Evolutionary conservation across 139 green algal genomes (phyloP).

Genomic region (Marvania coccoides): DNA sequence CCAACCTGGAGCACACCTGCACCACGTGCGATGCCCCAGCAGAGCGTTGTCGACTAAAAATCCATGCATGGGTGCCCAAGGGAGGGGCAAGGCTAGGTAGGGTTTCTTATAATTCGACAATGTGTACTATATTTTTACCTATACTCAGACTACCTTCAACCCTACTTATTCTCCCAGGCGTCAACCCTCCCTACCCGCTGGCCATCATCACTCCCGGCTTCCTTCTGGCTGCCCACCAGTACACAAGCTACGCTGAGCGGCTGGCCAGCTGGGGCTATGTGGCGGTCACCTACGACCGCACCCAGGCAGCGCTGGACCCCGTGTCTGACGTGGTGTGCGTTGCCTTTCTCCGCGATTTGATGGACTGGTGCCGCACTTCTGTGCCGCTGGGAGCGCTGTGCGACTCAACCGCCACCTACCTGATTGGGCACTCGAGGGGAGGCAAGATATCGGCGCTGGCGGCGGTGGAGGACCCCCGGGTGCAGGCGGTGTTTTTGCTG

Average conservation of each 20-base stretch:
- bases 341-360: slow-evolving; percentile 47
- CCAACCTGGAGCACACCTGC: slow-evolving; percentile 71
- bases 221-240: slow-evolving; percentile 58
- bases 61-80: slow-evolving; percentile 61
- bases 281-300: slow-evolving; percentile 48
- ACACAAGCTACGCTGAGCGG: slow-evolving; percentile 49
- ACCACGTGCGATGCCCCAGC: slow-evolving; percentile 57
- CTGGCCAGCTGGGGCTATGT: slow-evolving; percentile 43
- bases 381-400: slow-evolving; percentile 47
- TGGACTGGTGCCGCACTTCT: slow-evolving; percentile 58
- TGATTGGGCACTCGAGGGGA: slow-evolving; percentile 57
- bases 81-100: slow-evolving; percentile 9
- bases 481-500: slow-evolving; percentile 65
- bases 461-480: slow-evolving; percentile 49
- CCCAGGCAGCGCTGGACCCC: slow-evolving; percentile 48
- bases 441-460: slow-evolving; percentile 76
- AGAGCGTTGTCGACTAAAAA: slow-evolving; percentile 52
- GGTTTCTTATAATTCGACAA: background rate
- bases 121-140: background rate
- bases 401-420: slow-evolving; percentile 34
- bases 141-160: background rate
- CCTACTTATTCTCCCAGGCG: background rate
- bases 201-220: slow-evolving; percentile 81
- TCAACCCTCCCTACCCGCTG: slow-evolving; percentile 66
- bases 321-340: slow-evolving; percentile 66